These are phyloP conservation scores for Pyrenochaeta sp. DNA, from an alignment of 2,329 filamentous ascomycete species.

Conservation along the genomic window DNA sequence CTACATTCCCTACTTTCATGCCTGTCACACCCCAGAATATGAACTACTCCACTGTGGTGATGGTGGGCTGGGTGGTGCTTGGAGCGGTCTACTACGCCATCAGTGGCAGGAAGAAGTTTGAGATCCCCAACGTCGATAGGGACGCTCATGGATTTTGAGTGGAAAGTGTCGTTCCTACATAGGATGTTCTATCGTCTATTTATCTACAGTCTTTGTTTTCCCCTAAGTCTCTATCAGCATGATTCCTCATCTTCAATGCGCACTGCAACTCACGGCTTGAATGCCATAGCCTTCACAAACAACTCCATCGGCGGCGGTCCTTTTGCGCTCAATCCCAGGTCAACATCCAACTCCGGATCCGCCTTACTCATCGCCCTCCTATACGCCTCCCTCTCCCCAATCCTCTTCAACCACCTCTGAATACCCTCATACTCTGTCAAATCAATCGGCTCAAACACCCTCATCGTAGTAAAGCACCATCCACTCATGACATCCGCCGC, in stretches of 20 bases:
- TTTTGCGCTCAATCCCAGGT: conserved; percentile 35
- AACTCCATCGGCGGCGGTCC: conserved; percentile 28
- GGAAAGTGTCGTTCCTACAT: not conserved
- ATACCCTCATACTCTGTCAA: conserved; percentile 42
- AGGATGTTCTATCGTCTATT: no score
- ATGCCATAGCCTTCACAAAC: conserved; percentile 30
- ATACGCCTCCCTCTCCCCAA: conserved; percentile 38
- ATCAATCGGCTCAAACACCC: conserved; percentile 58
- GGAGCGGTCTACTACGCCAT: conserved; percentile 47
- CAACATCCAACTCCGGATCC: conserved; percentile 55
- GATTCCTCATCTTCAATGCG: not conserved
- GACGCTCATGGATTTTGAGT: conserved; percentile 19
- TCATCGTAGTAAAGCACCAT: conserved; percentile 67
- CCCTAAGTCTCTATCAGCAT: conserved; percentile 10
- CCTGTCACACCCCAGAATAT: conserved; percentile 55
- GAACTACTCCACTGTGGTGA: conserved; percentile 57
- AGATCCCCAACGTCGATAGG: conserved; percentile 28
- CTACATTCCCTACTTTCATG: conserved; percentile 52
- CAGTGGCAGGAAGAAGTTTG: conserved; percentile 32
- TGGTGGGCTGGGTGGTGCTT: conserved; percentile 50
- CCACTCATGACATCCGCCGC: conserved; percentile 71
- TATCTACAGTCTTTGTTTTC: conserved; percentile 4
- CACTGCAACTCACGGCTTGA: conserved; percentile 26
- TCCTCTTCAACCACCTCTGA: conserved; percentile 37
- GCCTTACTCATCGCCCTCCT: conserved; percentile 63